These are phyloP conservation scores for Furcasterigmium furcatum DNA, from an alignment of 2,329 filamentous ascomycete species.

Conservation along the genomic window DNA sequence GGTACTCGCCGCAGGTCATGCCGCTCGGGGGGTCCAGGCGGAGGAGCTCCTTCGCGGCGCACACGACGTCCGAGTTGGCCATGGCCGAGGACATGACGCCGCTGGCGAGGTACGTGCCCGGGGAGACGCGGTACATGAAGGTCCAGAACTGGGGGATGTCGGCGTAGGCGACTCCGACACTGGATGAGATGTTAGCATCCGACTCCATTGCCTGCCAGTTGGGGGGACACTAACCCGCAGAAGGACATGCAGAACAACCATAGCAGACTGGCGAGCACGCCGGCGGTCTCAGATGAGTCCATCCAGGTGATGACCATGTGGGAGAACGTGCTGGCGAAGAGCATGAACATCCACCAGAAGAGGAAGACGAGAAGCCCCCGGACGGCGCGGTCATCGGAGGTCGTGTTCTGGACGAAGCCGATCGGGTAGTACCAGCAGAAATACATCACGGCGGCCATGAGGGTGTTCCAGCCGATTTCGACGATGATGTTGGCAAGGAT, in stretches of 20 bases:
- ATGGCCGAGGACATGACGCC: conserved; percentile 46
- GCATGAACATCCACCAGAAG: conserved; percentile 60
- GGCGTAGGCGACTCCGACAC: conserved; percentile 55
- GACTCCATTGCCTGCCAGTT: not conserved
- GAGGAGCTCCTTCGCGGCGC: conserved; percentile 39
- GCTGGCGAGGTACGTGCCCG: conserved; percentile 66
- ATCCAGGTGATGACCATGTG: conserved; percentile 62
- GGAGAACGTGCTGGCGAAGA: conserved; percentile 66
- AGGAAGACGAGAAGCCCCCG: conserved; percentile 66
- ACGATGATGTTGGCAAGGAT: conserved; percentile 65
- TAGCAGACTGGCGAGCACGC: conserved; percentile 62
- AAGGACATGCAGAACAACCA: conserved; percentile 55
- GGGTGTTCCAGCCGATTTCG: conserved; percentile 67
- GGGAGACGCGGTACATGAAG: conserved; percentile 66
- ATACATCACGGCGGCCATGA: conserved; percentile 61
- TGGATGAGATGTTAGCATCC: conserved; percentile 14
- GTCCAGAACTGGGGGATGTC: conserved; percentile 66
- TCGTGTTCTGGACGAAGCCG: conserved; percentile 57
- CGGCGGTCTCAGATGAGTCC: conserved; percentile 62
- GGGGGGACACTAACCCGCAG: not conserved
- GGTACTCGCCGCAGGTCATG: conserved; percentile 49
- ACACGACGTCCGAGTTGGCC: conserved; percentile 11
- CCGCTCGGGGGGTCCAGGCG: conserved; percentile 50
- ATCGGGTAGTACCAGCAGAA: conserved; percentile 70
- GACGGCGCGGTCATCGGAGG: conserved; percentile 28